Conservation (phyloP, 306 rosid genomes). For the Cicer yamashitae region DNA sequence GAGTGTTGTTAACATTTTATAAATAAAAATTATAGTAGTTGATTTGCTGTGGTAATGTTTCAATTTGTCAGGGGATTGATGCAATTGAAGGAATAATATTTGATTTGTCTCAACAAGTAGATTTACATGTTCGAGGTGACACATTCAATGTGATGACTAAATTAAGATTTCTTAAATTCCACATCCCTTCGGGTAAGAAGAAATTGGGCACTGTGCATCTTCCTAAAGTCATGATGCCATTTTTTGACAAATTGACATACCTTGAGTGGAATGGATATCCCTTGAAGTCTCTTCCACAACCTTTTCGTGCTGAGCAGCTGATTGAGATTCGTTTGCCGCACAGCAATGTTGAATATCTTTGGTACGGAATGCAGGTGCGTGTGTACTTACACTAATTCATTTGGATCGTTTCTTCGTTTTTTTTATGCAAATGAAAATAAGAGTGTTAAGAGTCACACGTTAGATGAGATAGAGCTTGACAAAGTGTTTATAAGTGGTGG, state of each 20-base stretch:
- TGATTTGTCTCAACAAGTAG: constrained; percentile 1
- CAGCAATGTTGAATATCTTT: constrained; percentile 24
- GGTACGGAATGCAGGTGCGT: constrained; percentile 35
- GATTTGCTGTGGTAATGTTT: background rate
- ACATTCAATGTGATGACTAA: constrained; percentile 29
- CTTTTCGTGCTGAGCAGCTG: background rate
- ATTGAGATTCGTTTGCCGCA: constrained; percentile 23
- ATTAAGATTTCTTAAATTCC: constrained; percentile 17
- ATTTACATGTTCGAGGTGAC: background rate
- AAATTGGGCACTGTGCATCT: background rate
- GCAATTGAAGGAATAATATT: constrained; percentile 27
- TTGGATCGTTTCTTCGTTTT: background rate
- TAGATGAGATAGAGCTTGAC: no score
- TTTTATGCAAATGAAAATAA: background rate
- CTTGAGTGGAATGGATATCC: constrained; percentile 31
- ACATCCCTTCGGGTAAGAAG: background rate
- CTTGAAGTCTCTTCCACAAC: constrained; percentile 18
- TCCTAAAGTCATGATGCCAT: background rate
- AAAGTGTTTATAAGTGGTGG: no score
- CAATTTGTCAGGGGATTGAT: constrained; percentile 34
- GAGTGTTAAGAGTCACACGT: background rate
- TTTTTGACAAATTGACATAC: constrained; percentile 20
- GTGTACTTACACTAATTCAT: background rate
- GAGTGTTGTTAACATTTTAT: background rate
- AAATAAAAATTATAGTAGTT: background rate